phyloP scores from a whole-genome alignment of 768 basidiomycete species.

The Leucocoprinus leucothites region DNA sequence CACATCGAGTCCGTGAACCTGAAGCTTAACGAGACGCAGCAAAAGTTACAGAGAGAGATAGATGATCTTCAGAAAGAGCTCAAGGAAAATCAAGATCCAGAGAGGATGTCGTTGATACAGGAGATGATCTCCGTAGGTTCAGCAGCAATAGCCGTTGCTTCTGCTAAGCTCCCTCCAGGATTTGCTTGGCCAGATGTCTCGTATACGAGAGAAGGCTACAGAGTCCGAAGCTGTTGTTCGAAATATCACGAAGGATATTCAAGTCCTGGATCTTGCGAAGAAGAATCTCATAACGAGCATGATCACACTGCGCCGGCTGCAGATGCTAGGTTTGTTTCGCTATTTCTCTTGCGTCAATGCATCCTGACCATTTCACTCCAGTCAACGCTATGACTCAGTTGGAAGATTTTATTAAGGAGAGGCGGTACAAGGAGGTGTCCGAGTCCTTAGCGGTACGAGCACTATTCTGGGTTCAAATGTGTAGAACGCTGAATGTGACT shows the following conservation, averaged over 20 bases:
- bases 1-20: slow-evolving; percentile 71
- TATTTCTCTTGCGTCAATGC: neutral
- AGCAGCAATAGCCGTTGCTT: neutral
- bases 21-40: slow-evolving; percentile 65
- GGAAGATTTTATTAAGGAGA: slow-evolving; percentile 73
- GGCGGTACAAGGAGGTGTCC: slow-evolving; percentile 79
- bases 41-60: slow-evolving; percentile 70
- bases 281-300: slow-evolving; percentile 88
- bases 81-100: slow-evolving; percentile 77
- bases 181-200: slow-evolving; percentile 91
- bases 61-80: slow-evolving; percentile 64
- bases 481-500: slow-evolving; percentile 2
- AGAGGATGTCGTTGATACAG: slow-evolving; percentile 86
- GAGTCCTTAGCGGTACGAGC: slow-evolving; percentile 67
- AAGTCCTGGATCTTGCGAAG: slow-evolving; percentile 90
- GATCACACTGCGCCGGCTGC: slow-evolving; percentile 84
- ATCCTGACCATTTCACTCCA: slow-evolving; percentile 25
- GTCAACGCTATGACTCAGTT: slow-evolving; percentile 83
- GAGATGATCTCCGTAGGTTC: slow-evolving; percentile 80
- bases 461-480: neutral
- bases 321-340: slow-evolving; percentile 79
- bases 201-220: slow-evolving; percentile 93
- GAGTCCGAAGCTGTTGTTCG: slow-evolving; percentile 96
- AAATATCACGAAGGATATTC: slow-evolving; percentile 95
- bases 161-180: slow-evolving; percentile 50